Percentiles rank a stretch among this genome's conserved stretches.
Conservation (phyloP, 495 filamentous ascomycete species). For the Penicillium silybi region DNA sequence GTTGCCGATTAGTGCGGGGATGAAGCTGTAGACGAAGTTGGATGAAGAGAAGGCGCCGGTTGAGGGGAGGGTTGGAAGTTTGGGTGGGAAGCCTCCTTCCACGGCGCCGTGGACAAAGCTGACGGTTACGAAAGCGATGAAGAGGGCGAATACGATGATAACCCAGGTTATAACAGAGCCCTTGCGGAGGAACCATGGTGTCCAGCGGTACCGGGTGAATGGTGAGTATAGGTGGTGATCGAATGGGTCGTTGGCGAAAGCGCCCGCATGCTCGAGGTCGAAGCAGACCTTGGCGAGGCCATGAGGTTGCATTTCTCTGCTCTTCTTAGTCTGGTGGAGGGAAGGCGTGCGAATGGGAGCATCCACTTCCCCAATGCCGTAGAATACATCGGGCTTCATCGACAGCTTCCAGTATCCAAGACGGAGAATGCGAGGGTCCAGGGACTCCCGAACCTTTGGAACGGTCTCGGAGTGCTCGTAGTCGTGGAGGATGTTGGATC, state of each 20-base stretch:
- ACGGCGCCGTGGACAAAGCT: constrained; percentile 71
- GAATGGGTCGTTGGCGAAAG: constrained; percentile 27
- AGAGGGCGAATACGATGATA: constrained; percentile 58
- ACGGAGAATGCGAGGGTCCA: constrained; percentile 53
- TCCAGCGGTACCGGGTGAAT: constrained; percentile 57
- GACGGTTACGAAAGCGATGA: constrained; percentile 69
- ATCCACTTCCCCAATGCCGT: constrained; percentile 61
- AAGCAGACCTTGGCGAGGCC: constrained; percentile 30
- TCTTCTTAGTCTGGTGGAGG: constrained; percentile 37
- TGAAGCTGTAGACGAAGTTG: constrained; percentile 83
- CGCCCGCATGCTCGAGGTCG: constrained; percentile 42
- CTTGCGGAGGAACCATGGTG: constrained; percentile 74
- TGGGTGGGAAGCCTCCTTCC: constrained; percentile 64
- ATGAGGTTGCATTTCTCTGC: constrained; percentile 28
- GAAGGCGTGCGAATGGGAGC: constrained; percentile 54
- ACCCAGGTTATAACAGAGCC: constrained; percentile 59
- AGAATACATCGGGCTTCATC: constrained; percentile 56
- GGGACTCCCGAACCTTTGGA: constrained; percentile 40
- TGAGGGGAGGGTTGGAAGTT: constrained; percentile 56
- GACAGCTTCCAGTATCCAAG: constrained; percentile 80
- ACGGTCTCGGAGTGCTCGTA: constrained; percentile 59
- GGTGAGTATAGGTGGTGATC: constrained; percentile 45
- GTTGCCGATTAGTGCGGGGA: constrained; percentile 73
- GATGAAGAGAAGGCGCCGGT: constrained; percentile 70
- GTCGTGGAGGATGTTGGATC: constrained; percentile 71